Percentiles rank a stretch among this genome's conserved stretches.
Conservation (phyloP, 495 filamentous ascomycete genomes). For the Penicillium manginii region DNA sequence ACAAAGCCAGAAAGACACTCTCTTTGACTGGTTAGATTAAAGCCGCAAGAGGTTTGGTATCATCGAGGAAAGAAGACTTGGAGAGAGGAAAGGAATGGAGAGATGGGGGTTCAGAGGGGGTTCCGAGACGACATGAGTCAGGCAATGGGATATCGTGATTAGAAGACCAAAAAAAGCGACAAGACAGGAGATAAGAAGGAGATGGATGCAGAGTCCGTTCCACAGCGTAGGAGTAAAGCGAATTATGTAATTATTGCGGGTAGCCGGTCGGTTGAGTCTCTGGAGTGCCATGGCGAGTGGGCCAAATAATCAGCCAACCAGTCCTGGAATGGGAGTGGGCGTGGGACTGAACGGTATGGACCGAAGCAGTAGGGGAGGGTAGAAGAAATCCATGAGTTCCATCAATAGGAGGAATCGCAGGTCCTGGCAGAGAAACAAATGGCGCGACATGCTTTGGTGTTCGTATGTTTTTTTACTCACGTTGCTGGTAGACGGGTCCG, state of each 20-base stretch:
- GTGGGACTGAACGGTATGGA: conserved; percentile 14
- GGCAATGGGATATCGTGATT: conserved; percentile 44
- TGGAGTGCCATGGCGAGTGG: conserved; percentile 35
- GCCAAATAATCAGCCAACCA: conserved; percentile 30
- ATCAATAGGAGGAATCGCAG: conserved; percentile 1
- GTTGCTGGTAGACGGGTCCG: conserved; percentile 78
- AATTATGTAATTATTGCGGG: conserved; percentile 43
- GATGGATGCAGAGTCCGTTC: conserved; percentile 26
- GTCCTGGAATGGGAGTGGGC: conserved; percentile 18
- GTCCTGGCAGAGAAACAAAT: conserved; percentile 22
- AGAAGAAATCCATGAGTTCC: conserved; percentile 16
- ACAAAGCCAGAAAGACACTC: conserved; percentile 42
- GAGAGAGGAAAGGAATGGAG: conserved; percentile 20
- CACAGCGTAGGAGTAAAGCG: conserved; percentile 20
- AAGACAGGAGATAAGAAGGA: conserved; percentile 16
- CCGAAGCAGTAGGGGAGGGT: conserved; percentile 1
- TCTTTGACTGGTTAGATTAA: conserved; percentile 38
- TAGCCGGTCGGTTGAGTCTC: conserved; percentile 49
- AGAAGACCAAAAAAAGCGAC: conserved; percentile 24
- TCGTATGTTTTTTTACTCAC: conserved; percentile 49
- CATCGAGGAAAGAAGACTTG: conserved; percentile 45
- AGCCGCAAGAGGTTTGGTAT: conserved; percentile 46
- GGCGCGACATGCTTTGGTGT: conserved; percentile 19
- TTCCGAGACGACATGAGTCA: conserved; percentile 45
- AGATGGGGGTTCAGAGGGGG: conserved; percentile 18